These are phyloP conservation scores for Chrysoporthe cubensis DNA, from an alignment of 2,329 filamentous ascomycete species.

Conservation along the genomic window DNA sequence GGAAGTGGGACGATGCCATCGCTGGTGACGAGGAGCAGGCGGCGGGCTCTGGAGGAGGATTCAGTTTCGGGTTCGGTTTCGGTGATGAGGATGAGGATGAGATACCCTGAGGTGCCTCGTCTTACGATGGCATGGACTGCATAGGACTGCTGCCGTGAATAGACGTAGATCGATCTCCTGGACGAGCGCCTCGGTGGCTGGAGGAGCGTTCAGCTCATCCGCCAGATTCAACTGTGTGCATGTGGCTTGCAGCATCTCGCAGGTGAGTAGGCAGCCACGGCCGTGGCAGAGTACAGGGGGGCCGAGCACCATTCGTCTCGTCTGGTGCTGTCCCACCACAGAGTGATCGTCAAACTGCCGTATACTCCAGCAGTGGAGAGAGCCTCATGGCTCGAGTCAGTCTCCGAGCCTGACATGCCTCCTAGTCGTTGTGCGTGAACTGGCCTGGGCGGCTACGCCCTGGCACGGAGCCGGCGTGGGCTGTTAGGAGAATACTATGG, in stretches of 20 bases:
- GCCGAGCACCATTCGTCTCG: neutral
- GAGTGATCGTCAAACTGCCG: neutral
- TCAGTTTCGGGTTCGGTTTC: slow-evolving; percentile 63
- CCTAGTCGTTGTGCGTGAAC: neutral
- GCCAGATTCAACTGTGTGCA: neutral
- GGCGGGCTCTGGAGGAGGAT: slow-evolving; percentile 38
- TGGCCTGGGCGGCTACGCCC: neutral
- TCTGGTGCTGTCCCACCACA: neutral
- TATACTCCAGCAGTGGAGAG: too few relatives aligned
- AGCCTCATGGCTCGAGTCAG: neutral
- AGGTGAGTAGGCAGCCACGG: neutral
- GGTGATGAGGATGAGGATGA: slow-evolving; percentile 48
- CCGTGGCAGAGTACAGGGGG: too few relatives aligned
- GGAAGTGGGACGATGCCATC: slow-evolving; percentile 84
- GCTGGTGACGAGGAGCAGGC: slow-evolving; percentile 49
- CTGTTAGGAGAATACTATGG: neutral
- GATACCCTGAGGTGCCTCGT: slow-evolving; percentile 20
- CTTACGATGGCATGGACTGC: neutral
- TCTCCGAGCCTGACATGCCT: neutral
- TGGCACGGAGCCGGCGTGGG: neutral
- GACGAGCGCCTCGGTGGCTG: neutral
- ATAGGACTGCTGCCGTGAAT: neutral
- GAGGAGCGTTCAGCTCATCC: neutral
- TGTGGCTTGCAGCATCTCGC: neutral
- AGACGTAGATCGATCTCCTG: neutral